Percentiles rank a stretch among this genome's conserved stretches.
Conservation (phyloP, 192 early-diverging fungal species). For the Chytriomyces sp. region DNA sequence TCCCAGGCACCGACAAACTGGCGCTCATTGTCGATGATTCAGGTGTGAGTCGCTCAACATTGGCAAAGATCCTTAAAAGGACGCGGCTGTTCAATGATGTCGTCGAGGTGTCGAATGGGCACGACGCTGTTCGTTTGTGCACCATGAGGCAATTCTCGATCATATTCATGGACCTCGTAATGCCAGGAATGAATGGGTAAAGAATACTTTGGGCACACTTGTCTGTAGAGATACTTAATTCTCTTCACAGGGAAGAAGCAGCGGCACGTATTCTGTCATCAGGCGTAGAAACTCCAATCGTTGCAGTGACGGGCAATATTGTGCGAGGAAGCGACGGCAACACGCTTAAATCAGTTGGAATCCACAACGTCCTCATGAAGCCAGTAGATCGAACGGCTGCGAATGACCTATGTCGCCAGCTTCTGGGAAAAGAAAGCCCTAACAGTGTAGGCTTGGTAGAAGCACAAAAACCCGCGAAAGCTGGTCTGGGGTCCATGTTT, state of each 20-base stretch:
- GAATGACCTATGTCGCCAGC: conserved; percentile 4
- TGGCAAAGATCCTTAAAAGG: conserved; percentile 32
- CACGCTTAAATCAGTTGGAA: conserved; percentile 20
- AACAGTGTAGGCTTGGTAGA: too few relatives aligned
- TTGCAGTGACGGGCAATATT: conserved; percentile 41
- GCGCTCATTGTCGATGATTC: conserved; percentile 41
- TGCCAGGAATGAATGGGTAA: conserved; percentile 47
- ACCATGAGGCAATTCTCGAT: conserved; percentile 25
- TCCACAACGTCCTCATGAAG: conserved; percentile 33
- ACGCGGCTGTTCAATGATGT: conserved; percentile 3
- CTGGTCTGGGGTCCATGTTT: too few relatives aligned
- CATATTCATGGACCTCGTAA: conserved; percentile 50
- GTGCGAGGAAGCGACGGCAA: conserved; percentile 16
- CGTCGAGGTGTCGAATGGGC: conserved; percentile 33
- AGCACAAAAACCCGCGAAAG: too few relatives aligned
- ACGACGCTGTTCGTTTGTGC: conserved; percentile 36
- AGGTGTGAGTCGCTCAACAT: conserved; percentile 14
- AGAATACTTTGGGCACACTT: background rate
- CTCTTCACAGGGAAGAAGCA: conserved; percentile 27
- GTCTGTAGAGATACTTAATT: background rate
- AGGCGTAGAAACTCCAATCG: conserved; percentile 28
- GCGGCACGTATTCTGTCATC: conserved; percentile 29
- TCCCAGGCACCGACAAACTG: too few relatives aligned
- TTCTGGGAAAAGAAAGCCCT: background rate
- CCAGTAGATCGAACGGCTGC: conserved; percentile 25